Base-by-base conservation (phyloP, 2,329 filamentous ascomycete species). In the Nothophaeocryptopus gaeumannii region DNA sequence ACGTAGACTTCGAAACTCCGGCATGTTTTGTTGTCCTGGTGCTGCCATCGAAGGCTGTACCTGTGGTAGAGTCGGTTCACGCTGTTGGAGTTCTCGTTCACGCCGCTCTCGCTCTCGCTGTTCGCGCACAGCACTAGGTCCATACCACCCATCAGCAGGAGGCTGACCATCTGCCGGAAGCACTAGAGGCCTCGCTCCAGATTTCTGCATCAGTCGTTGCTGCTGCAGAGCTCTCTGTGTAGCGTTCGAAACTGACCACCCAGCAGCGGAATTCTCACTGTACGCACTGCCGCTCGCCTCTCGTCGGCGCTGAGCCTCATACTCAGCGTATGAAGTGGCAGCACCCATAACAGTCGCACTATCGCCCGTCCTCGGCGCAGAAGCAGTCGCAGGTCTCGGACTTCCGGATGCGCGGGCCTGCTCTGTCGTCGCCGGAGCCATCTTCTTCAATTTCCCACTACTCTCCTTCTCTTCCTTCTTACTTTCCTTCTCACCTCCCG, bases 61-160 rank as follows among this genome's bases (percentile, higher is more conserved):
- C 3, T 3, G 3, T 7, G 20, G 20, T 7, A 26, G 7, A 3
- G 20, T 26, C 20, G 20, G 20, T 4, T 4, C 20, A 26, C 20
- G 20, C 12, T 10, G 43, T 42, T 11, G 38, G 16, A 32, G 16
- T 26, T 26, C 20, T 26, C 20, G 20, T 26, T 26, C 20, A 26
- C 20, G 20, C 20, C 7, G 20, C 20, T 26, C 20, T 7, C 20
- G 20, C 7, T 26, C 20, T 39, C 26, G 7, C 20, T 49, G 45
- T 13, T 55, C 44, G 9, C 42, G 26, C 20, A 26, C 20, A 20
- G 32, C 34, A 15, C 40, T 49, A 5, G 58, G 53, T 13, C 50
- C 59, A 45, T 61, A 60, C 58, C 58, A 63, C 3, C 57, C 60
- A n/a, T 58, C 53, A 5, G 55, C 53, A 30, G 58, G 58, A 7